These are phyloP conservation scores for Ophiocytium majus DNA, from an alignment of 352 stramenopile genomes.

Conservation along the genomic window DNA sequence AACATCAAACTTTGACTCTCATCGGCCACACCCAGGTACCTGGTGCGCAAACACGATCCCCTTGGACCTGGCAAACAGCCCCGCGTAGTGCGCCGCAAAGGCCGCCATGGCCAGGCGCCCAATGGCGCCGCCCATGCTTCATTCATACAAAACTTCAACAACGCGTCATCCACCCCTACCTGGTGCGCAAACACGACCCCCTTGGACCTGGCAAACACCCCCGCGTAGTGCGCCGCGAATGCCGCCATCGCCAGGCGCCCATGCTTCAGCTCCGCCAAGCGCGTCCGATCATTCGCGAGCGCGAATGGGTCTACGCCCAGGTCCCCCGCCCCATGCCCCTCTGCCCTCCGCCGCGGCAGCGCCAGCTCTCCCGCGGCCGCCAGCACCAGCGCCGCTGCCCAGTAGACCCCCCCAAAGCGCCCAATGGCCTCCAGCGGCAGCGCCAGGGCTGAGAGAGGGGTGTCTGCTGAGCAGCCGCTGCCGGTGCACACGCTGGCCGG, in stretches of 20 bases:
- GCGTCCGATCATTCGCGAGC: slow-evolving; percentile 38
- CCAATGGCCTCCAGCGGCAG: slow-evolving; percentile 40
- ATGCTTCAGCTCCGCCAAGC: slow-evolving; percentile 44
- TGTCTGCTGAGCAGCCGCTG: slow-evolving; percentile 35
- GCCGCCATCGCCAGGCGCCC: slow-evolving; percentile 40
- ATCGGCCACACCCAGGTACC: no score
- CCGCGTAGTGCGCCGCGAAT: slow-evolving; percentile 43
- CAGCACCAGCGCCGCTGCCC: slow-evolving; percentile 37
- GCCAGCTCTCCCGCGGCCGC: slow-evolving; percentile 33
- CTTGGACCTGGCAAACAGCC: slow-evolving; percentile 37
- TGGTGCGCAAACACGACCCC: slow-evolving; percentile 32
- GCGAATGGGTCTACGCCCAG: slow-evolving; percentile 40
- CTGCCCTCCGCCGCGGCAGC: neutral
- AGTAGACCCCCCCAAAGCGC: slow-evolving; percentile 30
- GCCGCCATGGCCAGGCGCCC: slow-evolving; percentile 40
- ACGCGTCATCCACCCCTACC: no score
- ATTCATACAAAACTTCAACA: no score
- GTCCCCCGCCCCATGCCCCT: slow-evolving; percentile 26
- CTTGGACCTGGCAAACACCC: slow-evolving; percentile 38
- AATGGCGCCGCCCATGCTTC: no score
- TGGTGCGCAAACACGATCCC: slow-evolving; percentile 31
- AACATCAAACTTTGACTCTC: no score
- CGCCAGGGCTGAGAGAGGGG: slow-evolving; percentile 12
- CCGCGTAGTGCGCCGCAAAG: slow-evolving; percentile 44
- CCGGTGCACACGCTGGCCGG: slow-evolving; percentile 36